A percentile compares a stretch with the other conserved stretches of the same genome.
These are phyloP conservation scores for Echinosophora koreensis DNA, from an alignment of 306 rosid genomes.

Conservation along the genomic window DNA sequence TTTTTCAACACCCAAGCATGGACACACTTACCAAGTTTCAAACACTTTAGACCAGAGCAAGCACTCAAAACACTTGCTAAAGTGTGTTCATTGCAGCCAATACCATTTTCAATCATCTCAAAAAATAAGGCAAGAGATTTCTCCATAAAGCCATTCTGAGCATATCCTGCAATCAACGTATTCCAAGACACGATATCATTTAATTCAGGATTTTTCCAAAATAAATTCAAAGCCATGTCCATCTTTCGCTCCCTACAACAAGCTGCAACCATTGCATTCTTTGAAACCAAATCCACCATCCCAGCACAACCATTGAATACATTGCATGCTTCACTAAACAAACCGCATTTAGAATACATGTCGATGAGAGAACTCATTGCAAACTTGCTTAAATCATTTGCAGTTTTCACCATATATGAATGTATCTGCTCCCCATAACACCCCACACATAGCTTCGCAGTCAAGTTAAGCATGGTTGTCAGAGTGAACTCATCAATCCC, in stretches of 20 bases:
- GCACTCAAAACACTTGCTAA: conserved; percentile 73
- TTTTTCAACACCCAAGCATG: conserved; percentile 75
- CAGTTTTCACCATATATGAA: conserved; percentile 80
- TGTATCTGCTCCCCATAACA: conserved; percentile 76
- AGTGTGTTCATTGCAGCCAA: conserved; percentile 69
- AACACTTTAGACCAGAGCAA: conserved; percentile 65
- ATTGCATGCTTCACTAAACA: conserved; percentile 57
- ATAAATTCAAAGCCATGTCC: conserved; percentile 68
- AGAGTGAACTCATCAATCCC: conserved; percentile 71
- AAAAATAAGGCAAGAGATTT: conserved; percentile 64
- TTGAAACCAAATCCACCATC: conserved; percentile 64
- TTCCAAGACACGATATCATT: conserved; percentile 82
- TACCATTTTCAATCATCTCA: conserved; percentile 60
- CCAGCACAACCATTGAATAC: conserved; percentile 56
- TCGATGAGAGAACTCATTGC: conserved; percentile 73
- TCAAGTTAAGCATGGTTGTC: conserved; percentile 73
- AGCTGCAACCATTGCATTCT: conserved; percentile 85
- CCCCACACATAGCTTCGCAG: conserved; percentile 56
- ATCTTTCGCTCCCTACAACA: conserved; percentile 78
- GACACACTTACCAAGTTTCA: conserved; percentile 65
- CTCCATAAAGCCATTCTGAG: conserved; percentile 65
- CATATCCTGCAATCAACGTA: conserved; percentile 76
- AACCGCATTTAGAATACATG: conserved; percentile 84
- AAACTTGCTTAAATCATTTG: conserved; percentile 59
- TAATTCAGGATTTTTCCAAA: conserved; percentile 54